Percentiles rank a stretch among this genome's conserved stretches.
These are phyloP conservation scores for Phialemoniopsis sp. DNA, from an alignment of 2,329 filamentous ascomycete genomes.

Conservation along the genomic window DNA sequence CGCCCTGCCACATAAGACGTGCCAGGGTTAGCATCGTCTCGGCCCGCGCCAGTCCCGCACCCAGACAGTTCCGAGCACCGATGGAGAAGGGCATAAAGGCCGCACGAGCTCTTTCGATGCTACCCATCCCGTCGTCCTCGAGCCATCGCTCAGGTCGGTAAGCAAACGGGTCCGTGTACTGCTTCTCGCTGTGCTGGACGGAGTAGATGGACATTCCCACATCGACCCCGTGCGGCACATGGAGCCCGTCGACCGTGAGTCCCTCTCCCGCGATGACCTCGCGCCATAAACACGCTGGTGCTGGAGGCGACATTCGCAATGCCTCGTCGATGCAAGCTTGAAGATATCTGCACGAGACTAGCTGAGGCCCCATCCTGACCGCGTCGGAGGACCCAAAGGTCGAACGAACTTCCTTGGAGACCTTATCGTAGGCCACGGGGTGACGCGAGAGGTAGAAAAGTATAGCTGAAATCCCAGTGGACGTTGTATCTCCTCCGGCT, in stretches of 20 bases:
- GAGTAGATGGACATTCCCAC: conserved; percentile 65
- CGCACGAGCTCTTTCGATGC: conserved; percentile 29
- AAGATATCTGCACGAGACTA: conserved; percentile 41
- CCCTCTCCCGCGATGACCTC: conserved; percentile 31
- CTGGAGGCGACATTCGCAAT: conserved; percentile 16
- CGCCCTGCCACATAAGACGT: conserved; percentile 56
- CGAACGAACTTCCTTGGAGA: conserved; percentile 45
- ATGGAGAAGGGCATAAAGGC: conserved; percentile 75
- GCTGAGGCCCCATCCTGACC: conserved; percentile 45
- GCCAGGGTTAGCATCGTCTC: conserved; percentile 64
- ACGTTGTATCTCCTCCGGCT: conserved; percentile 68
- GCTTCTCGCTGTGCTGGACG: conserved; percentile 61
- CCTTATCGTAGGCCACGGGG: conserved; percentile 39
- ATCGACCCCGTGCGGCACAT: conserved; percentile 54
- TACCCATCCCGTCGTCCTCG: conserved; percentile 41
- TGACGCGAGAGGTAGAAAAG: conserved; percentile 59
- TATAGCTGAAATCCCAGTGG: conserved; percentile 60
- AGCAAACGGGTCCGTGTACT: conserved; percentile 55
- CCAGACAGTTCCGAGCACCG: conserved; percentile 68
- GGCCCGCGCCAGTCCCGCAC: conserved; percentile 64
- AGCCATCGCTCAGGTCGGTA: conserved; percentile 66
- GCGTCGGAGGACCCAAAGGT: conserved; percentile 49
- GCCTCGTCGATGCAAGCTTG: conserved; percentile 22
- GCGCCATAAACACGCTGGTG: conserved; percentile 9
- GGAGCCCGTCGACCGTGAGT: conserved; percentile 46